These are phyloP conservation scores for Geranium rotundifolium DNA, from an alignment of 345 rosid species.

Conservation along the genomic window DNA sequence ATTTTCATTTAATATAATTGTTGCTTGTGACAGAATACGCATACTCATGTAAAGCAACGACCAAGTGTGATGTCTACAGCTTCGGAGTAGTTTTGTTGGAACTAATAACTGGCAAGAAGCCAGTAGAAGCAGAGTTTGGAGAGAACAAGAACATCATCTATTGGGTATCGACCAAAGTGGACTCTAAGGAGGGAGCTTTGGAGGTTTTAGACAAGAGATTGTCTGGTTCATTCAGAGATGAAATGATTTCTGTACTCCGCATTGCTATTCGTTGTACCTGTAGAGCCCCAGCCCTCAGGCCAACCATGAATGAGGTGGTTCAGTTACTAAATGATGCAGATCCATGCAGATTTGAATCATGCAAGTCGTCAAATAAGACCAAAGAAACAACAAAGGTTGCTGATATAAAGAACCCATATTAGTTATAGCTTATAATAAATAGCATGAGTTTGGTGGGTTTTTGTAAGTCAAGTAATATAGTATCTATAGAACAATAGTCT, in stretches of 20 bases:
- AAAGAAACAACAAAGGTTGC: slow-evolving; percentile 33
- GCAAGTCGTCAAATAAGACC: slow-evolving; percentile 38
- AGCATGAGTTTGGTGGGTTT: slow-evolving; percentile 9
- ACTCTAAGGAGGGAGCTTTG: slow-evolving; percentile 59
- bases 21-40: slow-evolving; percentile 57
- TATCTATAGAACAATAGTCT: slow-evolving; percentile 11
- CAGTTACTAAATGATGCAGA: slow-evolving; percentile 57
- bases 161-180: slow-evolving; percentile 67
- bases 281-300: slow-evolving; percentile 51
- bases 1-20: background rate
- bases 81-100: slow-evolving; percentile 89
- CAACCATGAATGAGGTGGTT: slow-evolving; percentile 85
- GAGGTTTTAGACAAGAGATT: slow-evolving; percentile 57
- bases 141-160: slow-evolving; percentile 72
- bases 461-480: slow-evolving; percentile 9
- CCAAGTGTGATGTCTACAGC: slow-evolving; percentile 88
- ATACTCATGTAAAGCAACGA: slow-evolving; percentile 71
- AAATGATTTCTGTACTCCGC: slow-evolving; percentile 58
- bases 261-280: slow-evolving; percentile 71
- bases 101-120: slow-evolving; percentile 73
- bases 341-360: slow-evolving; percentile 37
- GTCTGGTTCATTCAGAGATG: slow-evolving; percentile 53
- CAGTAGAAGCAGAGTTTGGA: slow-evolving; percentile 63
- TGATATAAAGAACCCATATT: slow-evolving; percentile 28
- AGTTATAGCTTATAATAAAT: slow-evolving; percentile 12